A percentile compares a stretch with the other conserved stretches of the same genome.
Conservation (phyloP, 345 rosid species). For the Syzygium jambos region DNA sequence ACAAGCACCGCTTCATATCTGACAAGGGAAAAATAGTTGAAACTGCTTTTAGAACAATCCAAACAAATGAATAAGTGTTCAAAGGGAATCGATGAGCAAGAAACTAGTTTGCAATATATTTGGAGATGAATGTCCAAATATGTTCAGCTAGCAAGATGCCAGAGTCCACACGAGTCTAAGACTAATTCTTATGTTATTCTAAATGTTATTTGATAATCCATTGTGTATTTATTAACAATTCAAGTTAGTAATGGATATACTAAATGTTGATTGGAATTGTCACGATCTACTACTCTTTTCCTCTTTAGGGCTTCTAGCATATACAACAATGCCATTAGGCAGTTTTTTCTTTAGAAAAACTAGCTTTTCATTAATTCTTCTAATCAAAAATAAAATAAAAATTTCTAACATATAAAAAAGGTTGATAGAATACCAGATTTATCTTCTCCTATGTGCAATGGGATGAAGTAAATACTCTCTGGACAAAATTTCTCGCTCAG, state of each 20-base stretch:
- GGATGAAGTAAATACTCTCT: not conserved
- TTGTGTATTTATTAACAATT: too few relatives aligned
- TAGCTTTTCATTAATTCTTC: not conserved
- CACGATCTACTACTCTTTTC: not conserved
- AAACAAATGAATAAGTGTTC: too few relatives aligned
- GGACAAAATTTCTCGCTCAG: too few relatives aligned
- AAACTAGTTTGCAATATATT: not conserved
- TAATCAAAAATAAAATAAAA: too few relatives aligned
- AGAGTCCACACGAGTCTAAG: too few relatives aligned
- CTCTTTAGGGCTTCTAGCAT: not conserved
- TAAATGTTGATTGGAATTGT: not conserved
- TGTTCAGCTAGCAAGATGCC: too few relatives aligned
- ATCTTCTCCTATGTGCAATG: not conserved
- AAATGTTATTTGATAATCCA: rapidly evolving
- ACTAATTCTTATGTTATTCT: too few relatives aligned
- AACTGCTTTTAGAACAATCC: not conserved
- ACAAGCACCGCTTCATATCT: not conserved
- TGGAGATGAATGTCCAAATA: not conserved
- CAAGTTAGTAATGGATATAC: too few relatives aligned
- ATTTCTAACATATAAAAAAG: not conserved
- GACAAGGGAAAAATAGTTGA: too few relatives aligned
- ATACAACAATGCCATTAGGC: not conserved
- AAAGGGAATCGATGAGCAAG: not conserved
- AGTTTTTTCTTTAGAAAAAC: not conserved
- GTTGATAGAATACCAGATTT: not conserved